Evolutionary conservation across 192 early-diverging fungal species (phyloP), one percentile per base, ranked within the genome.

Genomic region (Borealophlyctis nickersoniae): DNA sequence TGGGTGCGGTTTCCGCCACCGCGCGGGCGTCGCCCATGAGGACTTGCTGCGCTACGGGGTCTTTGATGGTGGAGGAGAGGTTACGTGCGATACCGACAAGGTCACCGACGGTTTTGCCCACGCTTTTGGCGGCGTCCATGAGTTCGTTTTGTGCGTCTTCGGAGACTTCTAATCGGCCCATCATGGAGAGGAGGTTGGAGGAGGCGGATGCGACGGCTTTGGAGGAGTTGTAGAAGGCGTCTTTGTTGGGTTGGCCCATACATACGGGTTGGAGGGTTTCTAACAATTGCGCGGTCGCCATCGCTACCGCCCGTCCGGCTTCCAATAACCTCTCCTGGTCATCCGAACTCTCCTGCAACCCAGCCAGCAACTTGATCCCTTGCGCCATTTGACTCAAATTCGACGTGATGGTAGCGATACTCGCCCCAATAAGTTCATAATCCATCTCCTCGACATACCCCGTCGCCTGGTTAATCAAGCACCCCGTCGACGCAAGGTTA

Each of bases 341-440:
- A 0, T 69, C 69, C 26, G 27, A 50, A 27, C 36, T 62, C 14
- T 66, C 61, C 26, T 71, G 61, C 24, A 78, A 56, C 2, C 79
- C 78, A 7, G 76, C 56, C 33, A 85, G 60, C 51, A 85, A 53
- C 60, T 82, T 85, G n/a, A 80, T 58, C 9, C 83, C 77, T 45
- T 81, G 82, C 14, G 76, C 58, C 58, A 82, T 71, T 59, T 85
- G 83, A 19, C 49, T 50, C 13, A 80, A 36, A 58, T 82, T 82
- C 5, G 80, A 74, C 0, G 75, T 69, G n/a, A 85, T 54, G 0
- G 73, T 69, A 3, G 54, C 63, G 26, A 85, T 64, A 53, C 66
- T 75, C 16, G 63, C 63, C 13, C 65, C 75, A 48, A 85, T 61
- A 16, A 63, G 36, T n/a, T 85, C 82, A 58, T 74, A 85, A 32